Evolutionary conservation across 148 eudicot species (phyloP).

Genomic region (Selenicereus undatus): DNA sequence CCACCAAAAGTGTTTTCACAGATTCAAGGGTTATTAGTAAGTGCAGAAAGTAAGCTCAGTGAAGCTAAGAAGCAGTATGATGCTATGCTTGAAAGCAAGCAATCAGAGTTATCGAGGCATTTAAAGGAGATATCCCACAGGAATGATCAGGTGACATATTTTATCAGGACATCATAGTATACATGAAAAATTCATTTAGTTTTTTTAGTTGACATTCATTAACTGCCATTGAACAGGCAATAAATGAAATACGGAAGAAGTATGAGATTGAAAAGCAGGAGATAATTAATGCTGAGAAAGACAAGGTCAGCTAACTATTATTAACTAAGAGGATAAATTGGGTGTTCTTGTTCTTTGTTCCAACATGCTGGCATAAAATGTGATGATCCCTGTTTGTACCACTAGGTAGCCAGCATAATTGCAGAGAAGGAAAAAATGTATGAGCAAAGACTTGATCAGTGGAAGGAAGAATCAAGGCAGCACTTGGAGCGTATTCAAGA

Average conservation of each 20-base stretch:
- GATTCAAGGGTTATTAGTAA: conserved; percentile 48
- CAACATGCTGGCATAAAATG: not conserved
- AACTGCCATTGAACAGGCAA: conserved; percentile 55
- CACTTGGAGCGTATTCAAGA: conserved; percentile 53
- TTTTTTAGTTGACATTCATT: conserved; percentile 15
- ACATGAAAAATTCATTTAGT: not conserved
- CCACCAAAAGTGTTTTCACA: conserved; percentile 29
- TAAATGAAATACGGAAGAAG: conserved; percentile 85
- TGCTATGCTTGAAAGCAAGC: conserved; percentile 82
- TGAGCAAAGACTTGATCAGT: conserved; percentile 58
- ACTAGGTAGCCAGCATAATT: conserved; percentile 69
- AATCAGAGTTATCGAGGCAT: conserved; percentile 80
- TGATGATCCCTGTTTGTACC: conserved; percentile 24
- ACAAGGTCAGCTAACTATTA: conserved; percentile 55
- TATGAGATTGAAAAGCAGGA: conserved; percentile 87
- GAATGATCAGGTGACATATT: conserved; percentile 74
- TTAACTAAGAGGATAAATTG: conserved; percentile 2
- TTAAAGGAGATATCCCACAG: conserved; percentile 89
- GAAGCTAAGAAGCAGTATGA: conserved; percentile 83
- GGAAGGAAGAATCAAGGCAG: conserved; percentile 65
- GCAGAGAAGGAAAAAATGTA: conserved; percentile 59
- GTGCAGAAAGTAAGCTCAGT: conserved; percentile 64
- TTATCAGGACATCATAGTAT: not conserved
- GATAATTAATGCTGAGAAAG: conserved; percentile 65
- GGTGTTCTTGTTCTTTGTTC: not conserved